Conservation (phyloP, 345 rosid genomes). For the Moringa oleifera region DNA sequence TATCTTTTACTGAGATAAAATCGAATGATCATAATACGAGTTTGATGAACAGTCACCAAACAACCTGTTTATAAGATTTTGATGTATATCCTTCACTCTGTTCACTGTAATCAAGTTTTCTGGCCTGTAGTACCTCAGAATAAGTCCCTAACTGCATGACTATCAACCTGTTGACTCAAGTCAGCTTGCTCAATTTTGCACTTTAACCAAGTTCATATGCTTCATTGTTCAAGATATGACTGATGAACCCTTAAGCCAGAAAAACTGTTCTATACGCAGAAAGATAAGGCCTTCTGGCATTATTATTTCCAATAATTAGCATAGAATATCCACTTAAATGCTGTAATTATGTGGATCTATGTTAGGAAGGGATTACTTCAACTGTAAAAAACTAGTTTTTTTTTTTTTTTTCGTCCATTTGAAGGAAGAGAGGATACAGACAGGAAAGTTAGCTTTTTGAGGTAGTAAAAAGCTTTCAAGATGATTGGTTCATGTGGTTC, state of each 20-base stretch:
- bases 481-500: neutral
- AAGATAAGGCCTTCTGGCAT: neutral
- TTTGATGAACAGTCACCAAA: too few species aligned
- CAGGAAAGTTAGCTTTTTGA: slow-evolving; percentile 5
- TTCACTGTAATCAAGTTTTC: too few species aligned
- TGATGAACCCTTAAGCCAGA: neutral
- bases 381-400: neutral
- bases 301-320: neutral
- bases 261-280: neutral
- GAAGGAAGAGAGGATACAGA: too few species aligned
- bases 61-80: too few species aligned
- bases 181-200: too few species aligned
- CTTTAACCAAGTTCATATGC: too few species aligned
- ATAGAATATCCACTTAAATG: neutral
- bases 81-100: too few species aligned
- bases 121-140: too few species aligned
- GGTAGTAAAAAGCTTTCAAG: slow-evolving; percentile 5
- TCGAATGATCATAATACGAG: too few species aligned
- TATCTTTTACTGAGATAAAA: too few species aligned
- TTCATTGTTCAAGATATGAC: neutral
- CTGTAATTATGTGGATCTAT: neutral
- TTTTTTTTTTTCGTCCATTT: neutral
- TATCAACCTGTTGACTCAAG: too few species aligned
- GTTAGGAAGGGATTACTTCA: neutral
- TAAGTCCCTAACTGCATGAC: too few species aligned